Evolutionary conservation across 371 early-diverging fungal species (phyloP).

Genomic region (Mucor mucedo): DNA sequence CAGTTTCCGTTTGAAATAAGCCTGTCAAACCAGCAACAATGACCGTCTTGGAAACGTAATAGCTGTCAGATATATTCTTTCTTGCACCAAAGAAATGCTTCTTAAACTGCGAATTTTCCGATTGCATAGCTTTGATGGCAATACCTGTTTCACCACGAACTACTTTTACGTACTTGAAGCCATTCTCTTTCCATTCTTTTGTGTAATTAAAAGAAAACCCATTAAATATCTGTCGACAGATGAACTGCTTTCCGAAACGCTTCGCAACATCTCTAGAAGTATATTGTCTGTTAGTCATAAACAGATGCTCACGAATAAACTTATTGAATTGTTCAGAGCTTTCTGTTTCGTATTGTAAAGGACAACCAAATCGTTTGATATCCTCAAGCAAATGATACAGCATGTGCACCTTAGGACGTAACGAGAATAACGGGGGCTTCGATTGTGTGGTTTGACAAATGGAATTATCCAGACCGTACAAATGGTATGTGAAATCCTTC

Average conservation of each 20-base stretch:
- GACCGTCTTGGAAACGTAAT: background rate
- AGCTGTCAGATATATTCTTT: background rate
- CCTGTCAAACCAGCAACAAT: background rate
- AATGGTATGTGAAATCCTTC: no score
- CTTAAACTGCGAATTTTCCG: background rate
- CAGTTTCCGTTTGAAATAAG: background rate
- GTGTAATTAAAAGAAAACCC: background rate
- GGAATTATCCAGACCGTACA: no score
- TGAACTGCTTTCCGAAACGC: background rate
- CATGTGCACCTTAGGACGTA: no score
- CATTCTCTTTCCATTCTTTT: background rate
- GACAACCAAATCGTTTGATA: no score
- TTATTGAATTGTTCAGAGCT: background rate
- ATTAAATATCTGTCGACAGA: background rate
- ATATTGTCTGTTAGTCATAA: background rate
- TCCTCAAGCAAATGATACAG: no score
- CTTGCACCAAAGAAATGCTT: background rate
- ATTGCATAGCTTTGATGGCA: background rate
- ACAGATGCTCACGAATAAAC: background rate
- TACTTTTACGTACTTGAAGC: background rate
- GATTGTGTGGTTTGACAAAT: no score
- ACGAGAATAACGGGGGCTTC: no score
- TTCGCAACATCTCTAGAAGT: background rate
- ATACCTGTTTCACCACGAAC: background rate
- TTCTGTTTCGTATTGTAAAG: constrained; percentile 1